Base-by-base conservation (phyloP, 371 early-diverging fungal genomes). In the Mucor plumbeus region DNA sequence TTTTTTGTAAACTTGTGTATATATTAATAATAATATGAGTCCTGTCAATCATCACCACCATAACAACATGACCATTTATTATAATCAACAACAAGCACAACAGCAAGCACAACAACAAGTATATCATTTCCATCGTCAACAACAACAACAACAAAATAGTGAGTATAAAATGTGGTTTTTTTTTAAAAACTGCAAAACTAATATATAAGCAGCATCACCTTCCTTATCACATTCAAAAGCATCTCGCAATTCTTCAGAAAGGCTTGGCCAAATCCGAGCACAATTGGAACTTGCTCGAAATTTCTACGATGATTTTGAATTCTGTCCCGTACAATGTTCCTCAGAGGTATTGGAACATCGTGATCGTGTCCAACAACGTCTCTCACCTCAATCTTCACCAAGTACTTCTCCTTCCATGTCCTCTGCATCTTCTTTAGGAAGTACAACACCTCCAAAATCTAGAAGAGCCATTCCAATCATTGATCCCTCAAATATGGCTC, bases 261-360 rank as follows among this genome's bases (percentile, higher is more conserved):
- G 78, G 41, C 65, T 82, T 31, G 82, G 73, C 33, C 74, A 74
- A 57, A 73, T 82, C 40, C 70, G 65, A 61, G 76, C 80, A 14
- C 76, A 80, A 65, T 70, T 73, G 41, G 82, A 82, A 61, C 73
- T 82, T 7, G 82, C 82, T 59, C 69, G 80, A 59, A 82, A 82
- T 44, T 82, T 82, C 47, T 82, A 82, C 54, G 82, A 82, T 64
- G 82, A 82, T 63, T 58, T 62, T 47, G 82, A 82, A 34, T 82
- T 82, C 53, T 82, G 82, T 59, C 82, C 82, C 21, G 62, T 82
- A 11, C 70, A 67, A 31, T 67, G 71, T 41, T 68, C 71, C 14
- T 69, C 70, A 26, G 73, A 77, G 56, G 73, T 73, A 21, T 47
- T 66, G 41, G 82, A 79, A 41, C 78, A 82, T 60, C 76, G 82